Base-by-base conservation (phyloP, 2,329 filamentous ascomycete genomes). In the Dichotomopilus funicola region DNA sequence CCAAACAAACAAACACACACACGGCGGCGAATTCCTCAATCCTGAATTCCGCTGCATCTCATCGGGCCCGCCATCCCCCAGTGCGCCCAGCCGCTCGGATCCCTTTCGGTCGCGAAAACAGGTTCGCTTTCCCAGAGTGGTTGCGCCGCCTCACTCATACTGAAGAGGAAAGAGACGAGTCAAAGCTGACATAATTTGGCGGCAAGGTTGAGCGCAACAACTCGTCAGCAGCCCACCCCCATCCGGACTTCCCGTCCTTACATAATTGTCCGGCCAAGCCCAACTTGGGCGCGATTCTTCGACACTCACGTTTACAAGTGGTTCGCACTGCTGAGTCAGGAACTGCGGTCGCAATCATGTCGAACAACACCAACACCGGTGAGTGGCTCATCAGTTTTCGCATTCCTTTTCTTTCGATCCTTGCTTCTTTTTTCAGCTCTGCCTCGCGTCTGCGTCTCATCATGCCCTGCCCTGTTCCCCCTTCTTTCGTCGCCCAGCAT, bases 271-370 rank as follows among this genome's bases (percentile, higher is more conserved):
- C 51, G 35, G 55, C 47, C 55, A 47, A 50, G 35, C 46, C 43
- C 40, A 47, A 37, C 37, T 48, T 13, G 43, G 43, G 43, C 35
- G 43, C 19, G 19, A 27, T 13, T 8, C 45, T 42, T 37, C 38
- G 34, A 31, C n/a, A 13, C 13, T 7, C 37, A 47, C 11, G 37
- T 6, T 4, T 34, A 31, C 37, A 11, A 35, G 6, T 31, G 42
- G 44, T 36, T 33, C 31, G 12, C 10, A 38, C 31, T 59, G 57
- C 57, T 59, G 57, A 59, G 53, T 59, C 53, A 59, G 57, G 47
- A 49, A 42, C 42, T 27, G 44, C 19, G 12, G 31, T 41, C 34
- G 27, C 53, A 38, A 42, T 42, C 34, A 58, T 59, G 57, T 46
- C 57, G 6, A 54, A 35, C 47, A 54, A 54, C 53, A 19, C 46